Conservation (phyloP, 2,329 filamentous ascomycete species). For the Gaeumannomyces sp. region DNA sequence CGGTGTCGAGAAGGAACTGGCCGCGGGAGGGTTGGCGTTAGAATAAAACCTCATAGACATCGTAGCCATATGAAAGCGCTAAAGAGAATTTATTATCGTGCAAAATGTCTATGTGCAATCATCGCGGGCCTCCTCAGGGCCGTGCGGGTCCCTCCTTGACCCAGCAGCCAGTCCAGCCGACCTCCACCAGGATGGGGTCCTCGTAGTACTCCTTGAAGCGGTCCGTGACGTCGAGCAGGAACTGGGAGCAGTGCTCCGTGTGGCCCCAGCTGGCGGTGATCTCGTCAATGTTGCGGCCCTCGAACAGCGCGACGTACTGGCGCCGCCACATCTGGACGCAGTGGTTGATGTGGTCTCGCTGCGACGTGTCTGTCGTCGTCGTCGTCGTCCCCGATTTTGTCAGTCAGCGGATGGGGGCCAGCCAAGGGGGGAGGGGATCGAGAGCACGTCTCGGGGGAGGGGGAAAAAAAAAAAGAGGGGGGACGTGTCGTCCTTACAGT, state of each 20-base stretch:
- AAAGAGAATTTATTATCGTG: background rate
- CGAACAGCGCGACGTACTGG: conserved; percentile 20
- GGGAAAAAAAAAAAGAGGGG: too few relatives aligned
- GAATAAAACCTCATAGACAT: too few relatives aligned
- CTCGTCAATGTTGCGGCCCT: conserved; percentile 18
- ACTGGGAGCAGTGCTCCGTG: conserved; percentile 23
- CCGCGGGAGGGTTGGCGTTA: too few relatives aligned
- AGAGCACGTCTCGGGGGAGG: too few relatives aligned
- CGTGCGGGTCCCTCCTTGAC: background rate
- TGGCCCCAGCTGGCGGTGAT: conserved; percentile 19
- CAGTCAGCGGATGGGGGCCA: too few relatives aligned
- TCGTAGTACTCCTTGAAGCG: conserved; percentile 15
- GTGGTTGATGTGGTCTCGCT: conserved; percentile 22
- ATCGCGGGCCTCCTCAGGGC: too few relatives aligned
- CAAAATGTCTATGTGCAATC: too few relatives aligned
- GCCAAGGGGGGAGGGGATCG: too few relatives aligned
- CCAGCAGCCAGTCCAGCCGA: conserved; percentile 8
- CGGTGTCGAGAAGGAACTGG: too few relatives aligned
- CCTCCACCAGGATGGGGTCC: conserved; percentile 10
- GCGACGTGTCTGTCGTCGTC: conserved; percentile 6
- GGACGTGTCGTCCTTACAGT: conserved; percentile 16
- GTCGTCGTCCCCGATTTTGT: too few relatives aligned
- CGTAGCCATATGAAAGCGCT: too few relatives aligned
- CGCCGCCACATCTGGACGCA: conserved; percentile 23
- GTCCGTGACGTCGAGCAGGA: conserved; percentile 20